phyloP scores from a whole-genome alignment of 129 eudicot genomes.

The Rutidosis leptorrhynchoides region DNA sequence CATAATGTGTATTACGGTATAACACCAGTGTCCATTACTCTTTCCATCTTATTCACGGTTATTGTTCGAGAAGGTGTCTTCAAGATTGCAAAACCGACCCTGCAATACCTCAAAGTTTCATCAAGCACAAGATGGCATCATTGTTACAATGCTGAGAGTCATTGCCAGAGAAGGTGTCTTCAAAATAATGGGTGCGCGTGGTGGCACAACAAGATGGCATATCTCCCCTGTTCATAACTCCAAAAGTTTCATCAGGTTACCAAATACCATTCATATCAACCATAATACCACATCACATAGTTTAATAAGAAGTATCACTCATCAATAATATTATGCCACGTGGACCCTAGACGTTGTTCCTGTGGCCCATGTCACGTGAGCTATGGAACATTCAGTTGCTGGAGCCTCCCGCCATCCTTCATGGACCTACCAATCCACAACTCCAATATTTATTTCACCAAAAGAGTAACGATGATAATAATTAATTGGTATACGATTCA shows the following conservation, averaged over 20 bases:
- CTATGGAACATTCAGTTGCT: constrained; percentile 8
- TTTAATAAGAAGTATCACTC: constrained; percentile 16
- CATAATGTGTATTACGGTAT: too few species aligned
- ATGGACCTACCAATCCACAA: background rate
- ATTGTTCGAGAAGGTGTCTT: too few species aligned
- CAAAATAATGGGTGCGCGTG: constrained; percentile 23
- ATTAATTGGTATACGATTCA: too few species aligned
- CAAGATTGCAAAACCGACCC: too few species aligned
- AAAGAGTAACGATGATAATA: background rate
- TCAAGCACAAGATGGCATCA: too few species aligned
- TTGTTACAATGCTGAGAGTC: too few species aligned
- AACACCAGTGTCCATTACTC: too few species aligned
- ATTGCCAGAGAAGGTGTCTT: too few species aligned
- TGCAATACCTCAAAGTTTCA: too few species aligned
- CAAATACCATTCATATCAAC: constrained; percentile 30
- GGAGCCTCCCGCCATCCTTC: constrained; percentile 29
- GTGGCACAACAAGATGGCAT: constrained; percentile 3
- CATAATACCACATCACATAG: too few species aligned
- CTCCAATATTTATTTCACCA: background rate
- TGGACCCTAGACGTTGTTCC: constrained; percentile 25
- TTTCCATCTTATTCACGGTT: too few species aligned
- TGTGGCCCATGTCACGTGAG: constrained; percentile 24
- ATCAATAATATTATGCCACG: constrained; percentile 25
- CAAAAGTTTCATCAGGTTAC: constrained; percentile 12
- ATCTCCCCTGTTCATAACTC: background rate